Evolutionary conservation across 345 rosid species (phyloP), one percentile per base, ranked within the genome.

Genomic region (Salix purpurea): DNA sequence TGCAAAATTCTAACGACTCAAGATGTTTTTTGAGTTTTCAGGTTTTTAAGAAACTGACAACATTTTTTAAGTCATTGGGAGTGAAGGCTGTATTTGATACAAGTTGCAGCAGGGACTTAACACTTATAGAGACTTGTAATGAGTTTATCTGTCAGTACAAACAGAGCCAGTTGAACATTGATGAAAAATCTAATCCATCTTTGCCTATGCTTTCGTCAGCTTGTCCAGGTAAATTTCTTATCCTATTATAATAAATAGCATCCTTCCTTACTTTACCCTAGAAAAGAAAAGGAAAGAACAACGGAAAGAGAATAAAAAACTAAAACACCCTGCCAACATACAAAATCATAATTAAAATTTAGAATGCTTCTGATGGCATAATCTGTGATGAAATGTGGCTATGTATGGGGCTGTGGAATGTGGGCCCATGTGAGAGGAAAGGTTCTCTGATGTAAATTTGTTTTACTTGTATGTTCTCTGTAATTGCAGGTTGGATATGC

Each of bases 401-500:
- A 58, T 58, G 28, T 69, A 10, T 11, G 3, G 39, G 16, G 40
- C 61, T 58, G 65, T 56, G 58, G 36, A 32, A 18, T 46, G 7
- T 72, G 26, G 14, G 14, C 28, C 13, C 13, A 10, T 24, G 0
- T 58, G 64, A 11, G 9, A 58, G 64, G 64, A 58, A 24, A 2
- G 64, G 24, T 58, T 58, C 14, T 23, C 6, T 58, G 28, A 58
- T 58, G 11, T 40, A 40, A 40, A 40, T 40, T 40, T 40, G 44
- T 0, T 40, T 40, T 40, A 40, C 4, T 12, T 10, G 14, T 40
- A 40, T 40, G 13, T 36, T 70, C 50, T 84, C 39, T 78, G 28
- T 77, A 64, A 77, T 83, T 78, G 39, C 89, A 96, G 97, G 98
- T 86, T 96, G 99, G 99, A 88, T 96, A 73, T 96, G 99, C 85